Evolutionary conservation across 1,284 basidiomycete genomes (phyloP).

Genomic region (Puccinia polysora): DNA sequence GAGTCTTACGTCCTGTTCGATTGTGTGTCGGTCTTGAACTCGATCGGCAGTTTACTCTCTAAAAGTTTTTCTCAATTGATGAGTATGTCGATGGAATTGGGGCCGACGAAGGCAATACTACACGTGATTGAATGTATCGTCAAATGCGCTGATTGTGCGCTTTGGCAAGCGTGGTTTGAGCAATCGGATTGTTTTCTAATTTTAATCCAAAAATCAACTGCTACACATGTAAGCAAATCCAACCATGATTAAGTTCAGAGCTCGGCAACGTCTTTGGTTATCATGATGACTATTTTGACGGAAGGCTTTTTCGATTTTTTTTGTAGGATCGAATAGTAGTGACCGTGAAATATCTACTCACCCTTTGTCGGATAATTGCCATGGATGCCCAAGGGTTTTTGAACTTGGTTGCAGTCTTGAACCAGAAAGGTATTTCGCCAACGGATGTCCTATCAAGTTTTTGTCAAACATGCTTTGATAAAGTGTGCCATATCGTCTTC

Average conservation of each 20-base stretch:
- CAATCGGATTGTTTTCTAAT: slow-evolving; percentile 29
- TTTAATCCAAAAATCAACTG: slow-evolving; percentile 18
- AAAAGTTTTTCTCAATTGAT: slow-evolving; percentile 16
- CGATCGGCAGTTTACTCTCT: slow-evolving; percentile 6
- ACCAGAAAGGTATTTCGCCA: slow-evolving; percentile 10
- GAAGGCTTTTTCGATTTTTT: background rate
- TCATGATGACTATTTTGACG: background rate
- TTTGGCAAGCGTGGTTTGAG: slow-evolving; percentile 33
- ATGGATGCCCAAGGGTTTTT: slow-evolving; percentile 27
- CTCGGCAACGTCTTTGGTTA: too few species aligned
- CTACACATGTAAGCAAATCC: slow-evolving; percentile 29
- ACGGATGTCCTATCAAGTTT: slow-evolving; percentile 28
- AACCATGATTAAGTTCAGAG: too few species aligned
- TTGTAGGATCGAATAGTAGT: background rate
- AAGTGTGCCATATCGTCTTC: slow-evolving; percentile 3
- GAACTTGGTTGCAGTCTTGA: slow-evolving; percentile 11
- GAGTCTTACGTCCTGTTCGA: slow-evolving; percentile 30
- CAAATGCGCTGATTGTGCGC: slow-evolving; percentile 14
- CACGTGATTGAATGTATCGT: slow-evolving; percentile 12
- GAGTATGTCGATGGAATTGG: slow-evolving; percentile 16
- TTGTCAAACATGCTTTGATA: slow-evolving; percentile 36
- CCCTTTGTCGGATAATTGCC: slow-evolving; percentile 22
- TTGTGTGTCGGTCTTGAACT: slow-evolving; percentile 11
- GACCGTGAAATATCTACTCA: slow-evolving; percentile 25
- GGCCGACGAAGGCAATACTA: slow-evolving; percentile 20